phyloP scores from a whole-genome alignment of 257 asterid species.

The Coffea canephora region DNA sequence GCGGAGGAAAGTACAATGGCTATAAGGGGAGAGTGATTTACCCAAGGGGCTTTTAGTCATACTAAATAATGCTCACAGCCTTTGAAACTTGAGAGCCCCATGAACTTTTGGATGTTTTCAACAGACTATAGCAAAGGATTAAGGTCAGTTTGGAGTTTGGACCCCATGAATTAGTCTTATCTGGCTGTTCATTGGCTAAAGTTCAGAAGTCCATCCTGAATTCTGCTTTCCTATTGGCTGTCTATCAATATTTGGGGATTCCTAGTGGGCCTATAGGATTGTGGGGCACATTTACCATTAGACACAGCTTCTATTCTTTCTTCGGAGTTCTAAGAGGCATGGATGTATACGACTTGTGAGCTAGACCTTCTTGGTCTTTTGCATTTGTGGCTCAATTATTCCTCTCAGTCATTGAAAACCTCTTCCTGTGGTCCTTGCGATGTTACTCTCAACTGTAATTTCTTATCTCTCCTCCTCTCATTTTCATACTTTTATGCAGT shows the following conservation, averaged over 20 bases:
- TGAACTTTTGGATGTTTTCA: conserved; percentile 26
- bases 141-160: conserved; percentile 18
- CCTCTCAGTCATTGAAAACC: conserved; percentile 9
- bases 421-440: conserved; percentile 46
- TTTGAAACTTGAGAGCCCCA: conserved; percentile 2
- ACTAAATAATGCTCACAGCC: not conserved
- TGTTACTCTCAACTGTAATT: conserved; percentile 17
- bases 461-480: not conserved
- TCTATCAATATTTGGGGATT: conserved; percentile 38
- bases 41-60: conserved; percentile 11
- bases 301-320: conserved; percentile 11
- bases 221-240: conserved; percentile 47
- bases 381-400: conserved; percentile 38
- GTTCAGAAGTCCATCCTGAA: conserved; percentile 33
- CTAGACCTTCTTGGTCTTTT: conserved; percentile 29
- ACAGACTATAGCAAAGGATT: conserved; percentile 10
- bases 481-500: not conserved
- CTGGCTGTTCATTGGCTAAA: conserved; percentile 46
- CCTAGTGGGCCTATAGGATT: conserved; percentile 29
- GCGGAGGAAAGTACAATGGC: not conserved
- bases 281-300: conserved; percentile 16
- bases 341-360: conserved; percentile 13
- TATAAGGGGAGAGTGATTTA: conserved; percentile 9
- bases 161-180: conserved; percentile 29
- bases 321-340: conserved; percentile 10